These are phyloP conservation scores for Cordyceps fumosorosea DNA, from an alignment of 2,329 filamentous ascomycete genomes.

Conservation along the genomic window DNA sequence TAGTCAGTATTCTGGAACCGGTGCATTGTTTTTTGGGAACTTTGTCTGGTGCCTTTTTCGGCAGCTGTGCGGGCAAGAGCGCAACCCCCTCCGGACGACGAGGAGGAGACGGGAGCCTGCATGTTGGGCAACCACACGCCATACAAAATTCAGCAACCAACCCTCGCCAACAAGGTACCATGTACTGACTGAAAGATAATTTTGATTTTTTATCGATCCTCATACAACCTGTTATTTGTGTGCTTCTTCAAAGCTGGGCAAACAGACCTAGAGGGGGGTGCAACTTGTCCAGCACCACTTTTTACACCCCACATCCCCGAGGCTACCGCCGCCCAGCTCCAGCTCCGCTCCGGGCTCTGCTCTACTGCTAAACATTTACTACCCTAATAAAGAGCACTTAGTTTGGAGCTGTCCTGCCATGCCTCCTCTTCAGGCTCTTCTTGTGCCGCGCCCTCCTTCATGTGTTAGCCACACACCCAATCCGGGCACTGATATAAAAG, in stretches of 20 bases:
- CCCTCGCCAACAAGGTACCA: not conserved
- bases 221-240: not conserved
- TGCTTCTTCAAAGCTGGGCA: not conserved
- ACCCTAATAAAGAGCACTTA: no score
- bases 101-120: not conserved
- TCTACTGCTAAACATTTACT: no score
- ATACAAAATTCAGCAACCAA: not conserved
- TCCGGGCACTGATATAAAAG: constrained; percentile 5
- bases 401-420: not conserved
- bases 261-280: not conserved
- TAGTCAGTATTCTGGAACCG: not conserved
- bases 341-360: no score
- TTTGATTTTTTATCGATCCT: not conserved
- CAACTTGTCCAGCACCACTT: not conserved
- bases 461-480: constrained; percentile 9
- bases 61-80: not conserved
- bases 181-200: not conserved
- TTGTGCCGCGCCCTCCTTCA: not conserved
- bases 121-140: no score
- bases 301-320: not conserved
- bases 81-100: not conserved
- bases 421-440: not conserved
- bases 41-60: not conserved
- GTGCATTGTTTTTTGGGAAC: no score
- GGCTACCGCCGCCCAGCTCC: not conserved